Conservation (phyloP, 192 early-diverging fungal genomes). For the Backusella parvicylindrica region DNA sequence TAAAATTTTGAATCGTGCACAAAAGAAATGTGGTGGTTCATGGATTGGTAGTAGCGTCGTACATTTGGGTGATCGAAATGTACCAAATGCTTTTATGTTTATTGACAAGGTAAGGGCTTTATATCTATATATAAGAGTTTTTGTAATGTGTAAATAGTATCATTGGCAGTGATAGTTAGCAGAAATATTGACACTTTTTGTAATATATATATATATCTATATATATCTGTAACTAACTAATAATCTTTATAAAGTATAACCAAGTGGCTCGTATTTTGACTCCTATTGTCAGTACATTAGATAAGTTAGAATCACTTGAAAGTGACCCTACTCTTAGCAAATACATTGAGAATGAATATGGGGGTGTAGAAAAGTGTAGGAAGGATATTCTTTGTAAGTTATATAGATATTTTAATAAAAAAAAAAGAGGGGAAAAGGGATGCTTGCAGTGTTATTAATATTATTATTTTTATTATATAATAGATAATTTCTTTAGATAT, state of each 20-base stretch:
- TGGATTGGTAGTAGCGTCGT: slow-evolving; percentile 97
- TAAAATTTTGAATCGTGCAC: slow-evolving; percentile 83
- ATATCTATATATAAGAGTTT: slow-evolving; percentile 15
- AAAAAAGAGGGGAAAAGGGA: neutral
- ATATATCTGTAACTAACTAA: neutral
- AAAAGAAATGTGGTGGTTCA: slow-evolving; percentile 65
- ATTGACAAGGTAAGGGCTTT: slow-evolving; percentile 73
- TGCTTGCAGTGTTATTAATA: neutral
- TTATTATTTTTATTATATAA: neutral
- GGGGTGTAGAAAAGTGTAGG: slow-evolving; percentile 55
- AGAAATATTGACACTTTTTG: neutral
- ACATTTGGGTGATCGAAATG: slow-evolving; percentile 97
- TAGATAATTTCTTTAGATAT: slow-evolving; percentile 89
- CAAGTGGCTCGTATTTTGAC: slow-evolving; percentile 94
- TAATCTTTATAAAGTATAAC: slow-evolving; percentile 63
- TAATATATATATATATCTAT: neutral
- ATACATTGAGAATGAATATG: slow-evolving; percentile 74
- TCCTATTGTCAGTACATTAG: slow-evolving; percentile 79
- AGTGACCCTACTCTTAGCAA: slow-evolving; percentile 52
- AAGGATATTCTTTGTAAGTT: slow-evolving; percentile 67
- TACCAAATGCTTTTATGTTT: slow-evolving; percentile 97
- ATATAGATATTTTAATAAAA: neutral
- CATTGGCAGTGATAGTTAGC: neutral
- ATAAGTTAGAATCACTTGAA: slow-evolving; percentile 63
- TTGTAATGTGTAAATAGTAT: slow-evolving; percentile 2